These are phyloP conservation scores for Pyrenophora seminiperda DNA, from an alignment of 2,329 filamentous ascomycete species.

Conservation along the genomic window DNA sequence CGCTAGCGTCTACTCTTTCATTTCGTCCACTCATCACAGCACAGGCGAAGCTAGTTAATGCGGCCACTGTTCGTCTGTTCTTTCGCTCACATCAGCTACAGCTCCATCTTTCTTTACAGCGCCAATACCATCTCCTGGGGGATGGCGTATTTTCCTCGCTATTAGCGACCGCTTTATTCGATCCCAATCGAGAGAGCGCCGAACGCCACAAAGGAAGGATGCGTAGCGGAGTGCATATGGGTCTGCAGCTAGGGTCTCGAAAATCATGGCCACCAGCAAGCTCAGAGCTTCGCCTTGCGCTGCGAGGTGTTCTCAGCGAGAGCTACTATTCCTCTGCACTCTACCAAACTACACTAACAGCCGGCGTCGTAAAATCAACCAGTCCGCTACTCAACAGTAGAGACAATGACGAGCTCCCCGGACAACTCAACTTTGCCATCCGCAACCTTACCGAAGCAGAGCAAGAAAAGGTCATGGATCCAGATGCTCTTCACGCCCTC, in stretches of 20 bases:
- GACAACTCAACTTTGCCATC: conserved; percentile 71
- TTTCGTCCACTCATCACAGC: conserved; percentile 74
- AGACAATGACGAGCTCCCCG: conserved; percentile 49
- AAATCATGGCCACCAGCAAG: conserved; percentile 92
- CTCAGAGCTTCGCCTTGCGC: conserved; percentile 85
- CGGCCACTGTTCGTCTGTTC: conserved; percentile 75
- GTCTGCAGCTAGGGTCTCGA: conserved; percentile 78
- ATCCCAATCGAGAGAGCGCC: conserved; percentile 78
- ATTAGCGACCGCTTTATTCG: conserved; percentile 82
- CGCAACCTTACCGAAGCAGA: conserved; percentile 74
- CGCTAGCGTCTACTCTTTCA: conserved; percentile 68
- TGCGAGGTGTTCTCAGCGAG: conserved; percentile 84
- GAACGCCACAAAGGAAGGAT: conserved; percentile 73
- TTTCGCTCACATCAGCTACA: conserved; percentile 75
- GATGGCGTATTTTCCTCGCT: conserved; percentile 83
- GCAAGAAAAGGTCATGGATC: conserved; percentile 81
- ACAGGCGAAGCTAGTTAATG: conserved; percentile 78
- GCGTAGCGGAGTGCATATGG: conserved; percentile 70
- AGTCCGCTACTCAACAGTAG: conserved; percentile 18
- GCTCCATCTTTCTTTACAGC: conserved; percentile 74
- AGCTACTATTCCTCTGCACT: conserved; percentile 61
- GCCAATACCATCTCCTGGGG: conserved; percentile 80
- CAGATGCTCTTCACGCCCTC: conserved; percentile 81
- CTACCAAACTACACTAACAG: conserved; percentile 29
- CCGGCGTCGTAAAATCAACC: background rate